Evolutionary conservation across 2,329 filamentous ascomycete species (phyloP).

Genomic region (Microthyrium microscopicum): DNA sequence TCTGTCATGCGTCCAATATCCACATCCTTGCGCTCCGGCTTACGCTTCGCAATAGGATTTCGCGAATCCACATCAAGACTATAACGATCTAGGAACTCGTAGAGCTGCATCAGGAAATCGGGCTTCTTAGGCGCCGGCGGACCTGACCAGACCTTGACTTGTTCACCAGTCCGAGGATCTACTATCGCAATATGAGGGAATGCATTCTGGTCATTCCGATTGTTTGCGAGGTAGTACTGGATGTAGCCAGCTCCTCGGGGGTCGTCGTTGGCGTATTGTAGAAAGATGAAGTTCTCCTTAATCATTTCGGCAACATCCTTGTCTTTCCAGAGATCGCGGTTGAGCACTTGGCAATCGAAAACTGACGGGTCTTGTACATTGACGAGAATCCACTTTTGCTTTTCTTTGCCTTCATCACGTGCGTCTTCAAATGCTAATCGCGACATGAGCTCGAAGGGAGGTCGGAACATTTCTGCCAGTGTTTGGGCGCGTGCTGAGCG

Average conservation of each 20-base stretch:
- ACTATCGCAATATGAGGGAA: conserved; percentile 95
- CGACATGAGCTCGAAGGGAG: conserved; percentile 80
- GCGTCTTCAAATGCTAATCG: conserved; percentile 62
- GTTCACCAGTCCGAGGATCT: conserved; percentile 87
- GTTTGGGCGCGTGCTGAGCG: conserved; percentile 54
- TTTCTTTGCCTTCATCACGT: conserved; percentile 67
- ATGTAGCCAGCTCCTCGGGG: conserved; percentile 63
- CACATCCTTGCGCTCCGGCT: conserved; percentile 51
- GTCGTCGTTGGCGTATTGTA: conserved; percentile 85
- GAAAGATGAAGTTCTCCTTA: conserved; percentile 82
- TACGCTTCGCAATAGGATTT: conserved; percentile 75
- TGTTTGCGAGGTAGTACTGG: conserved; percentile 71
- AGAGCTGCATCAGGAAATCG: conserved; percentile 81
- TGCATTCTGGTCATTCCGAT: conserved; percentile 56
- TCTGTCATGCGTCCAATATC: conserved; percentile 85
- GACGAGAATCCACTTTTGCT: conserved; percentile 86
- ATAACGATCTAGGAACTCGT: conserved; percentile 94
- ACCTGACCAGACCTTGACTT: conserved; percentile 92
- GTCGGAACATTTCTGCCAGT: conserved; percentile 81
- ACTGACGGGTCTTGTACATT: conserved; percentile 89
- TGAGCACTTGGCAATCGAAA: conserved; percentile 87
- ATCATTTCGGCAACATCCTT: conserved; percentile 60
- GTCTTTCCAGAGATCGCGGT: conserved; percentile 94
- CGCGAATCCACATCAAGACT: conserved; percentile 76
- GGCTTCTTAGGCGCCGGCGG: conserved; percentile 55